These are phyloP conservation scores for Fusarium ambrosium DNA, from an alignment of 2,329 filamentous ascomycete species.

Conservation along the genomic window DNA sequence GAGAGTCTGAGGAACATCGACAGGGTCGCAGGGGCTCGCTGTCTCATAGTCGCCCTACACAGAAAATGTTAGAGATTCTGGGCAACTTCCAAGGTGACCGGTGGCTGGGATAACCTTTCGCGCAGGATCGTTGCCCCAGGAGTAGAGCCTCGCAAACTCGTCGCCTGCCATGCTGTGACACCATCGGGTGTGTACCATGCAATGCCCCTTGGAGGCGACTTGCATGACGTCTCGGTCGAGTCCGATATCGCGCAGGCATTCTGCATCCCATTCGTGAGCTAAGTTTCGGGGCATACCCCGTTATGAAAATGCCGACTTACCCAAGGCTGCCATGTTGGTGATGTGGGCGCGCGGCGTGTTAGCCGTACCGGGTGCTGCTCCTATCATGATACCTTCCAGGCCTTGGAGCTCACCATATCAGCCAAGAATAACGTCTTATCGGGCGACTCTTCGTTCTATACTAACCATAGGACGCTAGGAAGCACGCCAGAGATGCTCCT, in stretches of 20 bases:
- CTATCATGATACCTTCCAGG: not conserved
- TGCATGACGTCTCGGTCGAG: not conserved
- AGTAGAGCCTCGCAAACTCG: not conserved
- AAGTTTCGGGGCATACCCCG: not conserved
- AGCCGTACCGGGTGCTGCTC: not conserved
- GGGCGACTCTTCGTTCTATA: fast-evolving
- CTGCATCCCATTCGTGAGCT: not conserved
- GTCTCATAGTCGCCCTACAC: not conserved
- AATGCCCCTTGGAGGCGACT: not conserved
- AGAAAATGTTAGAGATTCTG: not conserved
- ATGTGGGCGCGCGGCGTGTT: not conserved
- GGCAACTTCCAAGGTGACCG: fast-evolving
- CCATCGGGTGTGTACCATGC: not conserved
- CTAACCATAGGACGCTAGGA: not conserved
- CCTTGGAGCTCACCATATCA: not conserved
- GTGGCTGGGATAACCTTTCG: not conserved
- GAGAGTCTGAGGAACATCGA: not conserved
- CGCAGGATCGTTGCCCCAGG: not conserved
- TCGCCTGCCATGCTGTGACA: not conserved
- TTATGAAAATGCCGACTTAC: not conserved
- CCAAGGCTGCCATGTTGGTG: not conserved
- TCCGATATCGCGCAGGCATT: not conserved
- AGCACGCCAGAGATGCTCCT: not conserved
- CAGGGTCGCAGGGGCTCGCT: not conserved
- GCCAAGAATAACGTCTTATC: not conserved